A percentile compares a stretch with the other conserved stretches of the same genome.
Conservation (phyloP, 352 stramenopile species). For the Lagenidium sp. region DNA sequence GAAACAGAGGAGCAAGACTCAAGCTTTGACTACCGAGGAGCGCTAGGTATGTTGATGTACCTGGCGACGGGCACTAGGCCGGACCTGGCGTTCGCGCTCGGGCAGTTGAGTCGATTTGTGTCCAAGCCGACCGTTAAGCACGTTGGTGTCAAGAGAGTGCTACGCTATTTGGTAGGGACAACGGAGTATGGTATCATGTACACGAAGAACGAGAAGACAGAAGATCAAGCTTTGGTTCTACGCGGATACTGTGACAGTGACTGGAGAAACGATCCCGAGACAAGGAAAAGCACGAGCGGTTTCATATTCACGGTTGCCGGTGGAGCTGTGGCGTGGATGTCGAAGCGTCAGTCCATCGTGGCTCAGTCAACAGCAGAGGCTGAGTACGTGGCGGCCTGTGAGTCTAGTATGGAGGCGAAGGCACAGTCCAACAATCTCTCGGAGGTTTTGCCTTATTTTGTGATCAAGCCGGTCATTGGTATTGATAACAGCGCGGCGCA, state of each 20-base stretch:
- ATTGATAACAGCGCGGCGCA: conserved; percentile 4
- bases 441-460: neutral
- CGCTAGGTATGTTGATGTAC: conserved; percentile 18
- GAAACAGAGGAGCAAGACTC: neutral
- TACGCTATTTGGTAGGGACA: conserved; percentile 5
- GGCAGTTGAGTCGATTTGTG: conserved; percentile 17
- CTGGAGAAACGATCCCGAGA: conserved; percentile 1
- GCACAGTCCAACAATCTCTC: conserved; percentile 2
- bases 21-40: conserved; percentile 10
- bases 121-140: conserved; percentile 3
- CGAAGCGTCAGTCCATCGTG: conserved; percentile 3
- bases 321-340: conserved; percentile 3
- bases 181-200: neutral
- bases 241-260: conserved; percentile 7
- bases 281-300: conserved; percentile 3
- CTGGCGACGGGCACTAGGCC: conserved; percentile 14
- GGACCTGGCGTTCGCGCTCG: conserved; percentile 15
- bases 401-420: conserved; percentile 6
- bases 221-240: neutral
- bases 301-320: conserved; percentile 6
- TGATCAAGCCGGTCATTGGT: neutral
- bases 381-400: conserved; percentile 9
- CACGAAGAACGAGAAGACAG: neutral
- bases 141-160: conserved; percentile 6
- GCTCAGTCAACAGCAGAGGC: conserved; percentile 5